Evolutionary conservation across 805 yeast species (phyloP).

Genomic region (Wickerhamomyces xylosicus): DNA sequence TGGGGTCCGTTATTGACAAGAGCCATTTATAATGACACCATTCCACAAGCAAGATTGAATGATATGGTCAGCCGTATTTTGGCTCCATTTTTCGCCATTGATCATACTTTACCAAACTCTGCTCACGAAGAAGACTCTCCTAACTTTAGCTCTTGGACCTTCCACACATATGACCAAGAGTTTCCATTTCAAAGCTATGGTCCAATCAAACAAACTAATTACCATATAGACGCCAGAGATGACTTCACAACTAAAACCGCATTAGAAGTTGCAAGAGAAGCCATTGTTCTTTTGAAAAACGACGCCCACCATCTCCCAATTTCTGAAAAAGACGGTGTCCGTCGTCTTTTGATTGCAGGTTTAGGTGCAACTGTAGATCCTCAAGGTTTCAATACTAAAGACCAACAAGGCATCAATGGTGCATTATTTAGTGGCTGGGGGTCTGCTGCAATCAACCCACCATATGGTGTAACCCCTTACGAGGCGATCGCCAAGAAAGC

Average conservation of each 20-base stretch:
- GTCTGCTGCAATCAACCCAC: constrained; percentile 47
- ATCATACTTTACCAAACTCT: constrained; percentile 23
- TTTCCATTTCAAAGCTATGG: constrained; percentile 45
- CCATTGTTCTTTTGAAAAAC: constrained; percentile 45
- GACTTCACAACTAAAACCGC: constrained; percentile 38
- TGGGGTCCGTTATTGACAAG: constrained; percentile 50
- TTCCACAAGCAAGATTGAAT: constrained; percentile 41
- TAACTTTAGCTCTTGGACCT: constrained; percentile 50
- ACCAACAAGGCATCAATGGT: constrained; percentile 43
- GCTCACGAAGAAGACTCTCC: constrained; percentile 34
- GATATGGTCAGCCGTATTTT: constrained; percentile 55
- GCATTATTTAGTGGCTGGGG: constrained; percentile 56
- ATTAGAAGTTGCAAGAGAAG: constrained; percentile 44
- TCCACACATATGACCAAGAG: constrained; percentile 42
- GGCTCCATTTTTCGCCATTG: constrained; percentile 43
- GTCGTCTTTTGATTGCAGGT: constrained; percentile 37
- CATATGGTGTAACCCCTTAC: constrained; percentile 46
- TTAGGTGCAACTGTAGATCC: constrained; percentile 41
- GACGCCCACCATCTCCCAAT: constrained; percentile 43
- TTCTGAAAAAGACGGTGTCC: constrained; percentile 28
- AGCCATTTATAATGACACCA: constrained; percentile 44
- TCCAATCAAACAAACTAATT: constrained; percentile 41
- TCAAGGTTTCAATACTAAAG: constrained; percentile 42
- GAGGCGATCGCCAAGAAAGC: constrained; percentile 44
- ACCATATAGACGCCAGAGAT: constrained; percentile 44